Evolutionary conservation across 768 basidiomycete species (phyloP).

Genomic region (Pisolithus microcarpus): DNA sequence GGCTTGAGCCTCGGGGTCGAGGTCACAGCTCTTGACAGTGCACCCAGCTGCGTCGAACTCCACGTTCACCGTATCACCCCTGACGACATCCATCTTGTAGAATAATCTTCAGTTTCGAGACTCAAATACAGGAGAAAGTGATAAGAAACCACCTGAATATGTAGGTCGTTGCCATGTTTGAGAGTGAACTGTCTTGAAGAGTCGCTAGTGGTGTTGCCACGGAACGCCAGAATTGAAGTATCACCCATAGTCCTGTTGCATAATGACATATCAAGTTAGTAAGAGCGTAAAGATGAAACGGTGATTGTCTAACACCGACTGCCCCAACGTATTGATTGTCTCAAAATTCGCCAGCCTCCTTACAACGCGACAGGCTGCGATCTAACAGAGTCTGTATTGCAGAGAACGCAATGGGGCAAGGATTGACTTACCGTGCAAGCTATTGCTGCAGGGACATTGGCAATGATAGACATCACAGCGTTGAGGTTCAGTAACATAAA

Average conservation of each 20-base stretch:
- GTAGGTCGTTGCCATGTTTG: constrained; percentile 44
- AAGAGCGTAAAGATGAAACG: constrained; percentile 23
- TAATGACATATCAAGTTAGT: constrained; percentile 10
- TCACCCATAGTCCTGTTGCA: constrained; percentile 33
- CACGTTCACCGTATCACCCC: constrained; percentile 36
- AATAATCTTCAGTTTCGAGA: constrained; percentile 2
- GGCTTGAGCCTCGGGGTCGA: constrained; percentile 54
- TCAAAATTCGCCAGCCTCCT: constrained; percentile 54
- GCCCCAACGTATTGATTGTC: constrained; percentile 38
- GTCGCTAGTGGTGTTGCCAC: constrained; percentile 30
- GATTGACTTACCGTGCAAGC: constrained; percentile 48
- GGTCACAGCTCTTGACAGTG: constrained; percentile 35
- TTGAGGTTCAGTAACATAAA: constrained; percentile 67
- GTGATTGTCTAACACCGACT: constrained; percentile 40
- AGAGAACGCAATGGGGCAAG: background rate
- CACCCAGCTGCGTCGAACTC: constrained; percentile 57
- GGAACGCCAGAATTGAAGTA: constrained; percentile 53
- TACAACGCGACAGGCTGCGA: constrained; percentile 57
- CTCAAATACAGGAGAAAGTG: background rate
- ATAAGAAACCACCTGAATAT: constrained; percentile 44
- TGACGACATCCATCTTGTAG: constrained; percentile 62
- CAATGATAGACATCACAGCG: constrained; percentile 67
- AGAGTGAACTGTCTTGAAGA: constrained; percentile 21
- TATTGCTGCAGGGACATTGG: constrained; percentile 66
- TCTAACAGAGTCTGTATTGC: constrained; percentile 32